Evolutionary conservation across 345 rosid species (phyloP).

Genomic region (Raphanus raphanistrum): DNA sequence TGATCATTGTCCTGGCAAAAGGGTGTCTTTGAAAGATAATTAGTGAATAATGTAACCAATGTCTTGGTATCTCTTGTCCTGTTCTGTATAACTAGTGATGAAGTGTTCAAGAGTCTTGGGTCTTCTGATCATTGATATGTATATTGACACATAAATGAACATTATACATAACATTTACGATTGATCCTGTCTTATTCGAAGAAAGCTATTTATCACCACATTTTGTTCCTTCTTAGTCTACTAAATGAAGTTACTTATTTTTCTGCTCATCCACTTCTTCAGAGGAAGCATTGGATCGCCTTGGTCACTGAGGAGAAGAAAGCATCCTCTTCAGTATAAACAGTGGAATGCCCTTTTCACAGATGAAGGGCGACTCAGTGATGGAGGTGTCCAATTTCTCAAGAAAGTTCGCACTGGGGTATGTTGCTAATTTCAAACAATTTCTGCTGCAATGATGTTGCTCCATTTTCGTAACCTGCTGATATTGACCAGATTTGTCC

Average conservation of each 20-base stretch:
- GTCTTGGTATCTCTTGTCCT: no score
- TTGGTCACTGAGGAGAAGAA: constrained; percentile 90
- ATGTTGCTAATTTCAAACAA: constrained; percentile 39
- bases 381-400: constrained; percentile 82
- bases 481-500: constrained; percentile 5
- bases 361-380: constrained; percentile 68
- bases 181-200: not conserved
- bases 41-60: not conserved
- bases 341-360: constrained; percentile 78
- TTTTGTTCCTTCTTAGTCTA: not conserved
- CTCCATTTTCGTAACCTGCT: not conserved
- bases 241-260: constrained; percentile 12
- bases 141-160: not conserved
- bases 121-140: not conserved
- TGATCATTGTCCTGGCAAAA: not conserved
- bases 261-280: constrained; percentile 25
- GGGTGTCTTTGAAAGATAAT: not conserved
- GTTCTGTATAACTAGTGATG: not conserved
- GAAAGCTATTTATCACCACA: not conserved
- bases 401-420: constrained; percentile 95
- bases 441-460: not conserved
- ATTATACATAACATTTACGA: not conserved
- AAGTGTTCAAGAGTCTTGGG: not conserved
- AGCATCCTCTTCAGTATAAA: constrained; percentile 68
- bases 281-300: constrained; percentile 85